Evolutionary conservation across 805 yeast species (phyloP), one percentile per base, ranked within the genome.

Genomic region (Cyberlindnera mrakii): DNA sequence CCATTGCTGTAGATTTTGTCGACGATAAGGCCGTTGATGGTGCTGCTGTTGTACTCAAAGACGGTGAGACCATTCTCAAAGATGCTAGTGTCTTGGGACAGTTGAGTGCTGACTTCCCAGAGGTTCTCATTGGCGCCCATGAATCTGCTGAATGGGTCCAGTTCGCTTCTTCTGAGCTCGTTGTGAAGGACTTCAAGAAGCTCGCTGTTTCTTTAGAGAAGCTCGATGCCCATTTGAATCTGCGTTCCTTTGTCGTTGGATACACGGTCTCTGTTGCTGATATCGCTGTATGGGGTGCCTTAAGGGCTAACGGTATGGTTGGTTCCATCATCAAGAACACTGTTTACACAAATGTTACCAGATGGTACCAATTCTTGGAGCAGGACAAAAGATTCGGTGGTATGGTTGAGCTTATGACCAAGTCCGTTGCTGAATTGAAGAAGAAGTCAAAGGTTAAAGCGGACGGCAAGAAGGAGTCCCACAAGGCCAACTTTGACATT

Each of bases 401-500:
- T 37, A 74, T 82, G 42, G 82, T 82, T 44, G 89, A 82, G 49
- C 66, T 71, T 43, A 69, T 86, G 67, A 68, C 80, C 57, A 80
- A 82, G 64, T 74, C 89, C 37, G 66, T 87, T 49, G 75, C 73
- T 59, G 96, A 86, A 55, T 65, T 83, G 59, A 80, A 87, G 63
- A 87, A 86, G 63, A 63, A 74, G 38, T 74, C 85, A 48, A 81
- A 83, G 63, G 65, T 63, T 16, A 57, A 55, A 46, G 75, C 66
- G 16, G 59, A 56, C 42, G 53, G 59, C 7, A 70, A 71, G 57
- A 89, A 88, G 68, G 93, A 87, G 66, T 72, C 81, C 41, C 95
- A 88, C 74, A 87, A 88, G 71, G 98, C 99, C 49, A 90, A 85
- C 66, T 93, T 85, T 55, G 97, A 90, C 63, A 93, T 93, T 59